Base-by-base conservation (phyloP, 139 green algal species). In the Micractinium sp. region DNA sequence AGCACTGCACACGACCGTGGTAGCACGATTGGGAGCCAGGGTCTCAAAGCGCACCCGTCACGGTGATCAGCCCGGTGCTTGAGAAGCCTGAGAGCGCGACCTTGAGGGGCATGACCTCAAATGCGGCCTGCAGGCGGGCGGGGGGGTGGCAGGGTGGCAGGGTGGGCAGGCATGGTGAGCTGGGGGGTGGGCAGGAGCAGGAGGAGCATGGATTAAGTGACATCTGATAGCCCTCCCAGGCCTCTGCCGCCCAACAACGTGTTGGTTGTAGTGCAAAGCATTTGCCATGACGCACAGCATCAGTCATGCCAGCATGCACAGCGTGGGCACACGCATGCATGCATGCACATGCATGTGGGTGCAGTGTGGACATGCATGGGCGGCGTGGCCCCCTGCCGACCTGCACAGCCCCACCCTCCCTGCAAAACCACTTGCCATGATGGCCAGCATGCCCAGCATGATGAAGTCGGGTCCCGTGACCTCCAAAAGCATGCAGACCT, bases 61-160 rank as follows among this genome's bases (percentile, higher is more conserved):
- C 92, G 20, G 92, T 94, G 47, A 93, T 71, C 18, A 94, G 73
- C 23, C 92, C 92, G 66, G 83, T 85, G 82, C 91, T 93, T 20
- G 81, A 80, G 77, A 93, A 94, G 1, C 92, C 92, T 25, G 36
- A 47, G 20, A 94, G 87, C 0, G 87, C 92, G 27, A 25, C 25
- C 25, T 76, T 71, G 5, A 93, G 63, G 23, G 82, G 39, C 63
- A 92, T 84, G 60, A 92, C 81, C 41, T 92, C 75, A 77, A 92
- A 89, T 22, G 77, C 76, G 36, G 63, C 61, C 82, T 60, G 38
- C 23, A 63, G 22, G 18, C 36, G 14, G 36, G 60, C 36, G 36
- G 60, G 35, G 38, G 36, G 36, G 20, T 25, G 76, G 33, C 22
- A 27, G 27, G n/a, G 12, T 13, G 73, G n/a, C 31, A 12, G 0